Conservation (phyloP, 805 yeast species). For the Metschnikowia koreensis region DNA sequence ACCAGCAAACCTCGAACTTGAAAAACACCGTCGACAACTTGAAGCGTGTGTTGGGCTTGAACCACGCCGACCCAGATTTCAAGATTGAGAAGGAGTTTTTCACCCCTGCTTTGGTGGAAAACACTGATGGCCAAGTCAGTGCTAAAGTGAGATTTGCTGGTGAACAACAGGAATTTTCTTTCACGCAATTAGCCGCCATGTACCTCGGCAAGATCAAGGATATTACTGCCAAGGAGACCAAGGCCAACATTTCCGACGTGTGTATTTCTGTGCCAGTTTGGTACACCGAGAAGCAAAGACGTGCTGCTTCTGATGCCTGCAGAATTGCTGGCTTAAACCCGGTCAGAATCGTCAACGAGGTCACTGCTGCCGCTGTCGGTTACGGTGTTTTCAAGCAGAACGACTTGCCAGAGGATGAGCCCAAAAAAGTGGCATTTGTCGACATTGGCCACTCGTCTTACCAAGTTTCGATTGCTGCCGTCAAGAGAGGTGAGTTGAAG, state of each 20-base stretch:
- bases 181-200: conserved; percentile 93
- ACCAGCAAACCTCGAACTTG: conserved; percentile 93
- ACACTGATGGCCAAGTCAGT: conserved; percentile 72
- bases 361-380: conserved; percentile 98
- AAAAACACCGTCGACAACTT: conserved; percentile 95
- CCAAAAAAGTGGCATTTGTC: conserved; percentile 85
- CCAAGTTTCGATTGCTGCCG: conserved; percentile 84
- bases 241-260: conserved; percentile 78
- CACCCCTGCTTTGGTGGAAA: conserved; percentile 68
- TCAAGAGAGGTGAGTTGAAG: conserved; percentile 95
- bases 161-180: conserved; percentile 71
- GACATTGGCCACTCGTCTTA: conserved; percentile 97
- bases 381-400: conserved; percentile 95
- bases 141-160: conserved; percentile 84
- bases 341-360: conserved; percentile 95
- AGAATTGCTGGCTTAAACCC: conserved; percentile 96
- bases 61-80: conserved; percentile 72
- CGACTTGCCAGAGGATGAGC: conserved; percentile 92
- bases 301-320: conserved; percentile 94
- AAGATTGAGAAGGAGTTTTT: conserved; percentile 70
- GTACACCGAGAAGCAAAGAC: conserved; percentile 96
- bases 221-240: conserved; percentile 77
- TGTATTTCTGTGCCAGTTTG: conserved; percentile 95
- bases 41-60: conserved; percentile 87
- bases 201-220: conserved; percentile 86